phyloP scores from a whole-genome alignment of 2,329 filamentous ascomycete genomes.

The Botryosphaeria agaves region DNA sequence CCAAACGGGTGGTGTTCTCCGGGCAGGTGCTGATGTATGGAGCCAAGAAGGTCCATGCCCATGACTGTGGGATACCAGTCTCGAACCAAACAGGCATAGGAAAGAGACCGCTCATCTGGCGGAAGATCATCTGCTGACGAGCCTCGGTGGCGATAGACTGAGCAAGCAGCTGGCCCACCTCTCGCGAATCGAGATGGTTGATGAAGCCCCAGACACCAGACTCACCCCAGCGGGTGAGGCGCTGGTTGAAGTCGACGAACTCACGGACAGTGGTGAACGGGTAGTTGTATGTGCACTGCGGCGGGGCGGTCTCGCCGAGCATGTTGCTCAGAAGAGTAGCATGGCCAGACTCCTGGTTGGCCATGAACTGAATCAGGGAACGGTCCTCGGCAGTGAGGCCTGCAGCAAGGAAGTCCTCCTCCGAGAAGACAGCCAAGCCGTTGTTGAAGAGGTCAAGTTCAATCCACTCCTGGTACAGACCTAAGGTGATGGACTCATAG shows the following conservation, averaged over 20 bases:
- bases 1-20: slow-evolving; percentile 50
- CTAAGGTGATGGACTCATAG: slow-evolving; percentile 59
- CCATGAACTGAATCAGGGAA: slow-evolving; percentile 59
- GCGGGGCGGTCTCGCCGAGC: slow-evolving; percentile 51
- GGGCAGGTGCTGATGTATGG: slow-evolving; percentile 70
- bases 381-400: slow-evolving; percentile 54
- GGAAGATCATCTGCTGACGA: slow-evolving; percentile 70
- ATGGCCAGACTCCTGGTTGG: slow-evolving; percentile 59
- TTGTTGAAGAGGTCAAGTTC: slow-evolving; percentile 71
- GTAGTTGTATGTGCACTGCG: slow-evolving; percentile 69
- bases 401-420: slow-evolving; percentile 48
- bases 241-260: slow-evolving; percentile 71
- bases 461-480: slow-evolving; percentile 69
- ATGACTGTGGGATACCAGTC: slow-evolving; percentile 63
- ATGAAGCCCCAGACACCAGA: slow-evolving; percentile 69
- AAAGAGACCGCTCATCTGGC: slow-evolving; percentile 63
- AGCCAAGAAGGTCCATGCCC: slow-evolving; percentile 67
- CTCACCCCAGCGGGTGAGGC: slow-evolving; percentile 68
- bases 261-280: slow-evolving; percentile 58
- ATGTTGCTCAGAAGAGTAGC: slow-evolving; percentile 64
- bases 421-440: slow-evolving; percentile 51
- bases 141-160: slow-evolving; percentile 67
- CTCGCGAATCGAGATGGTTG: slow-evolving; percentile 57
- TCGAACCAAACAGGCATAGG: slow-evolving; percentile 76
- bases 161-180: slow-evolving; percentile 53